A percentile compares a stretch with the other conserved stretches of the same genome.
Evolutionary conservation across 352 stramenopile species (phyloP).

Genomic region (Aphanomyces cochlioides): DNA sequence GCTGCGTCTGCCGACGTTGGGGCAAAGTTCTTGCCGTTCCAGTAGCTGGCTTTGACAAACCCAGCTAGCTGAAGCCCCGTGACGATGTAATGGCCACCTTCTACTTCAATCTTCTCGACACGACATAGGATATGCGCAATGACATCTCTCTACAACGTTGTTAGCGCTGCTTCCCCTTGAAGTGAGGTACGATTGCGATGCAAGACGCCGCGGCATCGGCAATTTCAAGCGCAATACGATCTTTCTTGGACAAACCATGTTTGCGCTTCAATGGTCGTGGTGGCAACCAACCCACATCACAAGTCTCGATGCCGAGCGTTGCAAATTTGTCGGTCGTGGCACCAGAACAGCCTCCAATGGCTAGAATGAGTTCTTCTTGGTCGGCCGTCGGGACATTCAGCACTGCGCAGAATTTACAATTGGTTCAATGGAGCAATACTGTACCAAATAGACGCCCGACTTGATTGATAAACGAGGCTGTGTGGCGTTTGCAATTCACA

Average conservation of each 20-base stretch:
- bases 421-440: neutral
- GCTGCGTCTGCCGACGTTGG: slow-evolving; percentile 32
- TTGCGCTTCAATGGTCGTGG: neutral
- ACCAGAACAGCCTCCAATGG: slow-evolving; percentile 61
- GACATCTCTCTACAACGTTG: slow-evolving; percentile 45
- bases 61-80: slow-evolving; percentile 62
- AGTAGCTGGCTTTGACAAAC: slow-evolving; percentile 60
- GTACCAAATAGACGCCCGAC: slow-evolving; percentile 56
- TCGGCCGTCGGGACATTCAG: slow-evolving; percentile 66
- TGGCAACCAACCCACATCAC: slow-evolving; percentile 38
- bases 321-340: slow-evolving; percentile 60
- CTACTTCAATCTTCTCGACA: slow-evolving; percentile 58
- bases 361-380: slow-evolving; percentile 74
- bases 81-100: slow-evolving; percentile 68
- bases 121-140: slow-evolving; percentile 62
- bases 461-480: slow-evolving; percentile 51
- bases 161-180: slow-evolving; percentile 38
- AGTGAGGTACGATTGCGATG: slow-evolving; percentile 50
- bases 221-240: slow-evolving; percentile 2
- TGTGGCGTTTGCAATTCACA: slow-evolving; percentile 69
- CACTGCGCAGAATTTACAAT: slow-evolving; percentile 39
- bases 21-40: slow-evolving; percentile 79
- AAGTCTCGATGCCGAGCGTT: slow-evolving; percentile 45
- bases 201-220: slow-evolving; percentile 55
- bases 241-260: slow-evolving; percentile 27